These are phyloP conservation scores for Aspergillus intermedius DNA, from an alignment of 2,329 filamentous ascomycete species.

Conservation along the genomic window DNA sequence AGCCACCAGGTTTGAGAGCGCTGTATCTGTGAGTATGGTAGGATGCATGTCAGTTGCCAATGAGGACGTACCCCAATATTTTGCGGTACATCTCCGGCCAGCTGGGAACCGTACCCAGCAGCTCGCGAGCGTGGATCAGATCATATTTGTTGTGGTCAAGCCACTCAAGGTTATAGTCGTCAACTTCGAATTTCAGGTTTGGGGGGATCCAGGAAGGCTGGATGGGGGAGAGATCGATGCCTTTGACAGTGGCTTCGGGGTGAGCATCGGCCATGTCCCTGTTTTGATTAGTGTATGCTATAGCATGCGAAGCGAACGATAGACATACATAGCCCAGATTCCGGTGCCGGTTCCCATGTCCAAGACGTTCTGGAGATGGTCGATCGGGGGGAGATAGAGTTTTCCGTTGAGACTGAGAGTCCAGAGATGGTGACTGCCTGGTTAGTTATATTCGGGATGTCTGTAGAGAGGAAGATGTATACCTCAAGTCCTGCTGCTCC, in stretches of 20 bases:
- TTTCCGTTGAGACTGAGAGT: not conserved
- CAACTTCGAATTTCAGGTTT: constrained; percentile 28
- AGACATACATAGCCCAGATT: constrained; percentile 26
- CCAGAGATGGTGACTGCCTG: not conserved
- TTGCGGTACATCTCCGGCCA: constrained; percentile 13
- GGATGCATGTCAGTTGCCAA: not conserved
- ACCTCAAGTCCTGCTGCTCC: not conserved
- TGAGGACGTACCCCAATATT: not conserved
- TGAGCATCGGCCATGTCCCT: constrained; percentile 25
- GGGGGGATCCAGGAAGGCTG: constrained; percentile 33
- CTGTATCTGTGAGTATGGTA: not conserved
- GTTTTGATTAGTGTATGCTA: not conserved
- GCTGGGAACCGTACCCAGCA: constrained; percentile 25
- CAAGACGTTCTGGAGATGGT: constrained; percentile 14
- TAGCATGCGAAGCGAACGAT: not conserved
- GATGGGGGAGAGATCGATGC: constrained; percentile 43
- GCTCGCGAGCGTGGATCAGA: constrained; percentile 28
- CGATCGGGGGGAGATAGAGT: not conserved
- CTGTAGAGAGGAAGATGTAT: too few species aligned
- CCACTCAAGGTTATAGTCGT: constrained; percentile 30
- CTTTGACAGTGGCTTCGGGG: constrained; percentile 37
- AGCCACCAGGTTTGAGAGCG: constrained; percentile 9
- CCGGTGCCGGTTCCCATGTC: constrained; percentile 37
- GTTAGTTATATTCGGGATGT: too few species aligned
- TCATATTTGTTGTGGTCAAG: constrained; percentile 22